phyloP scores from a whole-genome alignment of 352 stramenopile species.

The Plasmopara viticola region DNA sequence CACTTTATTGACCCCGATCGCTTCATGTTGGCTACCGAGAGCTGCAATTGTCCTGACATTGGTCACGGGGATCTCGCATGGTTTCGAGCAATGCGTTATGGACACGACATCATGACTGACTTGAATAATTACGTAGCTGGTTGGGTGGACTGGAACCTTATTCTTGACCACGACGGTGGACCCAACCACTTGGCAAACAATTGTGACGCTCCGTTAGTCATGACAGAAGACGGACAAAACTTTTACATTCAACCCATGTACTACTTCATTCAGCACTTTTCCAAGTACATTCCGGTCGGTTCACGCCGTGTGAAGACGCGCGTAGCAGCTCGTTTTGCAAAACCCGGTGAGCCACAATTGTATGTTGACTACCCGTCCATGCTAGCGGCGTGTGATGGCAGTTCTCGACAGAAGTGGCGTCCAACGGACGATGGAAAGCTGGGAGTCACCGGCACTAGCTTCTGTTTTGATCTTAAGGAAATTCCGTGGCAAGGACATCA shows the following conservation, averaged over 20 bases:
- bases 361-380: slow-evolving; percentile 54
- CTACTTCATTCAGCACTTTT: slow-evolving; percentile 90
- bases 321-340: slow-evolving; percentile 37
- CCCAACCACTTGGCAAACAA: slow-evolving; percentile 85
- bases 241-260: slow-evolving; percentile 86
- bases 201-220: slow-evolving; percentile 75
- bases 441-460: slow-evolving; percentile 49
- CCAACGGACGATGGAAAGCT: slow-evolving; percentile 65
- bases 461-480: slow-evolving; percentile 51
- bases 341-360: slow-evolving; percentile 58
- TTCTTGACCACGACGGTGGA: slow-evolving; percentile 81
- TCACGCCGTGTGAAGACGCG: slow-evolving; percentile 60
- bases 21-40: slow-evolving; percentile 74
- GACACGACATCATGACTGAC: slow-evolving; percentile 87
- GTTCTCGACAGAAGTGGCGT: slow-evolving; percentile 52
- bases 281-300: slow-evolving; percentile 75
- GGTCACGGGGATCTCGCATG: slow-evolving; percentile 54
- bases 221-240: slow-evolving; percentile 53
- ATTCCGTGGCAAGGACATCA: slow-evolving; percentile 52
- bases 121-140: slow-evolving; percentile 83
- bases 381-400: slow-evolving; percentile 57
- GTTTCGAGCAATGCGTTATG: slow-evolving; percentile 83
- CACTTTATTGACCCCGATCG: slow-evolving; percentile 56
- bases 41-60: slow-evolving; percentile 70
- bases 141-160: slow-evolving; percentile 92